These are phyloP conservation scores for Trifolium repens DNA, from an alignment of 306 rosid species.

Conservation along the genomic window DNA sequence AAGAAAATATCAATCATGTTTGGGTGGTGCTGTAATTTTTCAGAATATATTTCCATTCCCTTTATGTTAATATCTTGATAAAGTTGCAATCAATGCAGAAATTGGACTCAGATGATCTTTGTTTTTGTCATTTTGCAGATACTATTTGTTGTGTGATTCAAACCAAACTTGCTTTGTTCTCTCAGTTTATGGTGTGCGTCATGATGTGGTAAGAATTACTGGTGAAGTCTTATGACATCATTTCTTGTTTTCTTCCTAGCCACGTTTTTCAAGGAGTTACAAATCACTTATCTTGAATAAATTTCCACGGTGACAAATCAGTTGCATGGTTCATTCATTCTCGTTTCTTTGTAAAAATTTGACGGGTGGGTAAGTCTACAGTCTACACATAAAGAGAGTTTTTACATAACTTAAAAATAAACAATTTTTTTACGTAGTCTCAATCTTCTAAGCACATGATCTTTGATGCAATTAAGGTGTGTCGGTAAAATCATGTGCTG, in stretches of 20 bases:
- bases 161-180: conserved; percentile 74
- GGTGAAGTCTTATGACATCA: conserved; percentile 27
- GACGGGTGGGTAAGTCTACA: background rate
- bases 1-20: background rate
- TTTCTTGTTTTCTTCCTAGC: conserved; percentile 17
- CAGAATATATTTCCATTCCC: conserved; percentile 6
- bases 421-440: background rate
- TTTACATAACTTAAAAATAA: background rate
- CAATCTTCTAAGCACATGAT: conserved; percentile 10
- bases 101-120: conserved; percentile 33
- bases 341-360: conserved; percentile 18
- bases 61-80: background rate
- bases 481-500: conserved; percentile 6
- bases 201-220: conserved; percentile 68
- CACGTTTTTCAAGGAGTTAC: background rate
- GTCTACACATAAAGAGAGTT: background rate
- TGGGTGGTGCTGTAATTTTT: background rate
- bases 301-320: conserved; percentile 11
- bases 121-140: conserved; percentile 60
- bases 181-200: conserved; percentile 74
- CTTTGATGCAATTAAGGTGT: conserved; percentile 1
- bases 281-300: conserved; percentile 2
- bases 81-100: background rate
- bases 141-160: conserved; percentile 80
- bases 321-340: conserved; percentile 32